Percentiles rank a stretch among this genome's conserved stretches.
phyloP scores from a whole-genome alignment of 768 basidiomycete species.

The Boletus sp. region DNA sequence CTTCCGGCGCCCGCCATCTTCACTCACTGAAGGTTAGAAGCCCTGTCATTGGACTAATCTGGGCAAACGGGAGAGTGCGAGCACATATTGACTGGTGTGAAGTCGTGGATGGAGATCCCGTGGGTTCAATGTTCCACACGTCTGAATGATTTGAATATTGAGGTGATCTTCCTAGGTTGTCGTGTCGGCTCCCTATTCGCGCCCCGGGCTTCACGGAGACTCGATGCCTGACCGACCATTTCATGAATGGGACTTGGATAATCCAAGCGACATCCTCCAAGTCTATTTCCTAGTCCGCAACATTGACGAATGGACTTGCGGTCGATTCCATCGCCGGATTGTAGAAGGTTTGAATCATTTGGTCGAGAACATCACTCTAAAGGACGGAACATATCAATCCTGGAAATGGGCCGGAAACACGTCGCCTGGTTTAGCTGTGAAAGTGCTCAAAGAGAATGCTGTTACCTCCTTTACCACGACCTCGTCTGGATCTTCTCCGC shows the following conservation, averaged over 20 bases:
- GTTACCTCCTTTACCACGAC: conserved; percentile 25
- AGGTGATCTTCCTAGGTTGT: conserved; percentile 36
- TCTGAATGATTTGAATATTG: neutral
- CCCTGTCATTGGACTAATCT: conserved; percentile 53
- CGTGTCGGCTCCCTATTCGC: conserved; percentile 47
- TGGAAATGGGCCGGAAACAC: conserved; percentile 48
- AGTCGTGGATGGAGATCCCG: conserved; percentile 32
- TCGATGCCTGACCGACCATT: conserved; percentile 28
- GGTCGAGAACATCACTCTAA: conserved; percentile 32
- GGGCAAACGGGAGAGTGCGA: conserved; percentile 49
- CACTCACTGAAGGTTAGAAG: conserved; percentile 43
- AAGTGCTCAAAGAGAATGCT: conserved; percentile 37
- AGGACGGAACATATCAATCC: conserved; percentile 36
- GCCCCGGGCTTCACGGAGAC: conserved; percentile 12
- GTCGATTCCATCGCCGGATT: conserved; percentile 40
- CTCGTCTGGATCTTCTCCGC: conserved; percentile 26
- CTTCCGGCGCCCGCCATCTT: conserved; percentile 48
- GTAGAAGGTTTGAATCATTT: conserved; percentile 38
- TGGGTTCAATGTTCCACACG: conserved; percentile 21
- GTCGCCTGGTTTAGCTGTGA: conserved; percentile 11
- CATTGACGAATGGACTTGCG: conserved; percentile 51
- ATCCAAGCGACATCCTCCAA: conserved; percentile 43
- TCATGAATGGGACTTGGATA: conserved; percentile 49
- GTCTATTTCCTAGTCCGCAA: conserved; percentile 52
- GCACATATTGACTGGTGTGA: conserved; percentile 57